Evolutionary conservation across 75 land plant species (phyloP), one percentile per base, ranked within the genome.

Genomic region (Sequoia sempervirens): DNA sequence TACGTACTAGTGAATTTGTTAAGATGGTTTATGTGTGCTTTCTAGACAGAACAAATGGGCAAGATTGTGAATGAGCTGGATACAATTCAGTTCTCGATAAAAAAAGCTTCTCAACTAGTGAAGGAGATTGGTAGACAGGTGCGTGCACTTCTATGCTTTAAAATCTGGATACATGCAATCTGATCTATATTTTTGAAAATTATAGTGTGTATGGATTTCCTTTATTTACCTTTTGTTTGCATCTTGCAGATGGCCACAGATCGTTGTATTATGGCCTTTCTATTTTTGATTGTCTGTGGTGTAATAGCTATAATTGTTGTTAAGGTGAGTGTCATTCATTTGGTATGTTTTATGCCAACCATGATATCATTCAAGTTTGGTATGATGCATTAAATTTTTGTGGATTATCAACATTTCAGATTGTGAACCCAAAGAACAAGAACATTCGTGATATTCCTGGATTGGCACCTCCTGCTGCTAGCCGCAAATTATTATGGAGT

Each of bases 71-170:
- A 95, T 87, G 99, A 96, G 83, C 86, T 96, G 80, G 99, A 96
- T 64, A 95, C 93, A 20, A 94, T 96, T 82, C 92, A 96, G 74
- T 96, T 96, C 75, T 96, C 99, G 43, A 95, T 96, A 46, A 96
- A 96, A 80, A 96, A 96, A 85, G 99, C 99, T 53, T 88, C 95
- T 26, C 95, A 96, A 84, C 89, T 96, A 28, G 99, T 96, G 76
- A 95, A 92, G 83, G 99, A 96, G 88, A 93, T 96, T 86, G 97
- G 99, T 43, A 90, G 95, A 56, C 97, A 96, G 98, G 98, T 95
- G 76, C 36, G 64, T 53, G 66, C 66, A 20, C 64, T 58, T 4
- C 5, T 38, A 86, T 85, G 84, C 6, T 61, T 80, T 64, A 34
- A 69, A 38, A 3, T 56, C 5, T 4, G 74, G 40, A 28, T 79